phyloP scores from a whole-genome alignment of 2,329 filamentous ascomycete species.

The Thielaviopsis ethacetica region DNA sequence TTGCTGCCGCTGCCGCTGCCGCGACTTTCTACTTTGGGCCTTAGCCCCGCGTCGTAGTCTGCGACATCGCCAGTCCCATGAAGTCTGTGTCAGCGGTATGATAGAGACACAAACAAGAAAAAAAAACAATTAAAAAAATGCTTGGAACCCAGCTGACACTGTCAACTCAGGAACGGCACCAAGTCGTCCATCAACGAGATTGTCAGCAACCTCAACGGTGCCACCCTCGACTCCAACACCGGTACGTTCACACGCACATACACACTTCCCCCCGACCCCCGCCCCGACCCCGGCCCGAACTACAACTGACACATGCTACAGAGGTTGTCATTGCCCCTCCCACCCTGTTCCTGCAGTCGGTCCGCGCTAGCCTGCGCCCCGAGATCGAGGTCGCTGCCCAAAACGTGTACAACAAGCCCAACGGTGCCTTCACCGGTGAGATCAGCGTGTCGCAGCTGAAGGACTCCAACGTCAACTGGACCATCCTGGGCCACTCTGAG shows the following conservation, averaged over 20 bases:
- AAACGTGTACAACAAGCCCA: constrained; percentile 95
- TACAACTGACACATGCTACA: constrained; percentile 19
- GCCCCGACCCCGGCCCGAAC: background rate
- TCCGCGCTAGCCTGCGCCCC: constrained; percentile 60
- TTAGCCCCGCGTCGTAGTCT: background rate
- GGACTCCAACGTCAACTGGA: constrained; percentile 78
- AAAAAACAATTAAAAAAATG: background rate
- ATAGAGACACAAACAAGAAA: background rate
- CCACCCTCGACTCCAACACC: constrained; percentile 49
- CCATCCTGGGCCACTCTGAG: constrained; percentile 88
- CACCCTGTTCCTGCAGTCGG: constrained; percentile 73
- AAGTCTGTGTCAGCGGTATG: background rate
- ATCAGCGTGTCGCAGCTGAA: constrained; percentile 83
- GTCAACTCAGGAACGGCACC: constrained; percentile 66
- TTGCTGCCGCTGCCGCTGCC: constrained; percentile 10
- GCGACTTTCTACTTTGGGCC: background rate
- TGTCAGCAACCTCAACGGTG: constrained; percentile 73
- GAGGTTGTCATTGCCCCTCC: constrained; percentile 94
- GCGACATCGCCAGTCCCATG: background rate
- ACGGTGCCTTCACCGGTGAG: constrained; percentile 94
- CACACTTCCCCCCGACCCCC: background rate
- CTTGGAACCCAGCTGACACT: background rate
- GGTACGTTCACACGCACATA: constrained; percentile 1
- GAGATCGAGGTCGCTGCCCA: constrained; percentile 80
- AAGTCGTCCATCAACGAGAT: constrained; percentile 80